Percentiles rank a stretch among this genome's conserved stretches.
These are phyloP conservation scores for Aspergillus pseudoglaucus DNA, from an alignment of 2,329 filamentous ascomycete genomes.

Conservation along the genomic window DNA sequence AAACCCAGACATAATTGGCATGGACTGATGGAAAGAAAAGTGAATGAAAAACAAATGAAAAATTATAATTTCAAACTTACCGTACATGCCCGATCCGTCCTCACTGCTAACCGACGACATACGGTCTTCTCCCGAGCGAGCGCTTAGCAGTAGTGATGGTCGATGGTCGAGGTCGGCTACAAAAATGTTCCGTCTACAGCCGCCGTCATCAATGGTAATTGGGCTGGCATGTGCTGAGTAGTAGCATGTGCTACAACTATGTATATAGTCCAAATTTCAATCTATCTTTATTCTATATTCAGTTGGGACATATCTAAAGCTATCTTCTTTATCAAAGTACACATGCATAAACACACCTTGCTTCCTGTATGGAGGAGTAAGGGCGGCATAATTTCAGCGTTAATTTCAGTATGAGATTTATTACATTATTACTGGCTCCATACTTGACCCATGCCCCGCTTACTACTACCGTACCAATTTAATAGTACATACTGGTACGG, in stretches of 20 bases:
- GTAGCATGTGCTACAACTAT: background rate
- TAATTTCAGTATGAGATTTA: background rate
- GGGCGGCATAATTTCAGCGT: background rate
- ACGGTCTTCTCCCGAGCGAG: background rate
- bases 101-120: background rate
- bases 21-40: background rate
- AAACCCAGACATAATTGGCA: background rate
- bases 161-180: background rate
- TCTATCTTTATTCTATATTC: background rate
- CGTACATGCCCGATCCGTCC: background rate
- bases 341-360: background rate
- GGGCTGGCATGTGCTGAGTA: background rate
- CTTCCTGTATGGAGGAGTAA: background rate
- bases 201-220: background rate
- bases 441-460: background rate
- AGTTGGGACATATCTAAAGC: too few species aligned
- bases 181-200: background rate
- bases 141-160: background rate
- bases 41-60: too few species aligned
- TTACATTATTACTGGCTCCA: background rate
- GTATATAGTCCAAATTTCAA: background rate
- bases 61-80: background rate
- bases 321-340: too few species aligned
- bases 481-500: too few species aligned
- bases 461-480: background rate